These are phyloP conservation scores for Huntiella savannae DNA, from an alignment of 2,329 filamentous ascomycete species.

Conservation along the genomic window DNA sequence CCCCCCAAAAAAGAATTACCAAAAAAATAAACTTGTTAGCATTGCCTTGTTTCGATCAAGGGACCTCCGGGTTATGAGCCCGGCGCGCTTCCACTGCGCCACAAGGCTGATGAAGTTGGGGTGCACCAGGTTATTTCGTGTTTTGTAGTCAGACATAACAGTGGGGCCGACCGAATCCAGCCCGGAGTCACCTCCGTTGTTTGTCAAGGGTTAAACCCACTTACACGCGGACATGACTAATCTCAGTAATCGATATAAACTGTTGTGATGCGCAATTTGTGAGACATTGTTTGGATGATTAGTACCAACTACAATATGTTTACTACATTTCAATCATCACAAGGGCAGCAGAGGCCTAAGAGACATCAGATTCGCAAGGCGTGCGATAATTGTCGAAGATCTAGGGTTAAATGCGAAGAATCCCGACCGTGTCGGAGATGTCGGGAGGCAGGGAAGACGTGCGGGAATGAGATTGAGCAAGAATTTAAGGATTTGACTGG, in stretches of 20 bases:
- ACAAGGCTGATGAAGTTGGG: conserved; percentile 3
- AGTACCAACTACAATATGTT: too few species aligned
- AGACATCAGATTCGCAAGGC: conserved; percentile 9
- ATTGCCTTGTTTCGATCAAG: conserved; percentile 12
- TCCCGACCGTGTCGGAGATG: conserved; percentile 6
- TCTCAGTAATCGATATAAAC: too few species aligned
- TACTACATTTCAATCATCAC: too few species aligned
- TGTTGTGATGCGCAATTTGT: too few species aligned
- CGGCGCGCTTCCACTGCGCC: conserved; percentile 12
- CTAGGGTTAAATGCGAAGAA: conserved; percentile 6
- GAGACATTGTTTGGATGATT: too few species aligned
- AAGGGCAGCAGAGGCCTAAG: not conserved
- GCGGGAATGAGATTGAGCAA: conserved; percentile 7
- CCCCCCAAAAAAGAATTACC: too few species aligned
- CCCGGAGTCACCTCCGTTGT: too few species aligned
- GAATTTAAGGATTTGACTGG: conserved; percentile 3
- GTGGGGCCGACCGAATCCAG: too few species aligned
- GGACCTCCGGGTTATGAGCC: conserved; percentile 12
- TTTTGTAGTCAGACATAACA: too few species aligned
- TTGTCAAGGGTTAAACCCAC: too few species aligned
- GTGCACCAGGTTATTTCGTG: too few species aligned
- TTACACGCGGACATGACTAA: too few species aligned
- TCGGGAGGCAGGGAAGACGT: conserved; percentile 1
- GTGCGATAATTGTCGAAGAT: conserved; percentile 6
- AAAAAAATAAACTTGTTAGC: conserved; percentile 4